These are phyloP conservation scores for Gaeumannomyces tritici DNA, from an alignment of 2,329 filamentous ascomycete species.

Conservation along the genomic window DNA sequence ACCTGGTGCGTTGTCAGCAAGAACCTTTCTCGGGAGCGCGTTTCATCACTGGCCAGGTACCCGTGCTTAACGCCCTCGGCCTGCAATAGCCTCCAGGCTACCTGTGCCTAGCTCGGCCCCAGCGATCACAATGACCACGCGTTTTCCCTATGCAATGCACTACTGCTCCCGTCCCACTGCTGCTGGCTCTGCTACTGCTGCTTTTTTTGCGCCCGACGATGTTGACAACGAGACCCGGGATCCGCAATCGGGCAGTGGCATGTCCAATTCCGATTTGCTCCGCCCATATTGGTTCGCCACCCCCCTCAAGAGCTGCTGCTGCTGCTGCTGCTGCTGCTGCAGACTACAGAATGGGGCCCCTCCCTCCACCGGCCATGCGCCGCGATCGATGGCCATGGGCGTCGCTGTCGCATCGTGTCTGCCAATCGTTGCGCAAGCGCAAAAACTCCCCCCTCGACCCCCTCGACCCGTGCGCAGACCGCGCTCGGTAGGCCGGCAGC, in stretches of 20 bases:
- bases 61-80: background rate
- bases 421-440: slow-evolving; percentile 2
- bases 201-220: background rate
- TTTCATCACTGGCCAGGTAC: slow-evolving; percentile 8
- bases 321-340: too few species aligned
- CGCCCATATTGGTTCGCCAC: too few species aligned
- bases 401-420: background rate
- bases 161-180: too few species aligned
- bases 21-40: slow-evolving; percentile 1
- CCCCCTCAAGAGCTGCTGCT: too few species aligned
- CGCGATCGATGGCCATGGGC: background rate
- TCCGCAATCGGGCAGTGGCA: background rate
- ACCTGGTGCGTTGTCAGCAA: background rate
- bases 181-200: background rate
- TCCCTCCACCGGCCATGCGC: background rate
- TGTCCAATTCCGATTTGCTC: background rate
- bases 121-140: too few species aligned
- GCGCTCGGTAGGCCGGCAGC: background rate
- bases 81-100: background rate
- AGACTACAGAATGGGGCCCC: too few species aligned
- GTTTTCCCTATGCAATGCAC: background rate
- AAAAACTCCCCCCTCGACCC: too few species aligned
- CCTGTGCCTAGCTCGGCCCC: background rate
- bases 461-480: too few species aligned
- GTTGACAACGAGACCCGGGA: background rate